A percentile compares a stretch with the other conserved stretches of the same genome.
Conservation (phyloP, 495 filamentous ascomycete genomes). For the Darksidea phi region DNA sequence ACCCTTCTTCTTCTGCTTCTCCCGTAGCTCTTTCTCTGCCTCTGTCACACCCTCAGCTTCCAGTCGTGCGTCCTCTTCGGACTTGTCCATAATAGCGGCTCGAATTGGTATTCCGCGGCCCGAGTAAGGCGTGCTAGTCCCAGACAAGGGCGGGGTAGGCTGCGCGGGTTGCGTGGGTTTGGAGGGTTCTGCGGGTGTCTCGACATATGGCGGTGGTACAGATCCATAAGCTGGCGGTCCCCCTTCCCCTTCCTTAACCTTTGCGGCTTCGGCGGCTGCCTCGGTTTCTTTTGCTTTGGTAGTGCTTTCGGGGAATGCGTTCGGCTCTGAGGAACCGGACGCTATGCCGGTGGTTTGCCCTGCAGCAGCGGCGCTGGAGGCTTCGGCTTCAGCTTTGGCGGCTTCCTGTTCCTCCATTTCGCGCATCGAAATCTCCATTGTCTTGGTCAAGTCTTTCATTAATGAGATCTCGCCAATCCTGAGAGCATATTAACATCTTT, state of each 20-base stretch:
- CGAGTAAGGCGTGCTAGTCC: slow-evolving; percentile 64
- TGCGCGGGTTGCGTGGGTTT: slow-evolving; percentile 4
- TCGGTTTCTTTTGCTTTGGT: slow-evolving; percentile 23
- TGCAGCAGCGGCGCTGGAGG: slow-evolving; percentile 13
- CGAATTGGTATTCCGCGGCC: slow-evolving; percentile 66
- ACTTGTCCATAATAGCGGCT: slow-evolving; percentile 81
- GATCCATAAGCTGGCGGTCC: slow-evolving; percentile 10
- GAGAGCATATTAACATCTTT: slow-evolving; percentile 17
- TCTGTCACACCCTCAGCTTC: slow-evolving; percentile 67
- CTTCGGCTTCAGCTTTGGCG: slow-evolving; percentile 17
- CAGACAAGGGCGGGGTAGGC: slow-evolving; percentile 46
- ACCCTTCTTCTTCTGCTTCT: slow-evolving; percentile 85
- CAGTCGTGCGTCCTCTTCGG: slow-evolving; percentile 78
- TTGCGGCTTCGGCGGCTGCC: slow-evolving; percentile 17
- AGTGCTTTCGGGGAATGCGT: background rate
- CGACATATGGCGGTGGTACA: slow-evolving; percentile 29
- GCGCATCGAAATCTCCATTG: slow-evolving; percentile 47
- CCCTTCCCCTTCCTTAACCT: background rate
- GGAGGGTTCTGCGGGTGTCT: slow-evolving; percentile 18
- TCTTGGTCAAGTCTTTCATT: slow-evolving; percentile 50
- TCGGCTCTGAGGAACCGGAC: too few relatives aligned
- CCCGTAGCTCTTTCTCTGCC: slow-evolving; percentile 73
- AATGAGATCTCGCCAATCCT: slow-evolving; percentile 49
- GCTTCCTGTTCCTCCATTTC: slow-evolving; percentile 45
- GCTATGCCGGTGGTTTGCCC: background rate